Evolutionary conservation across 2,329 filamentous ascomycete genomes (phyloP).

Genomic region (Seiridium unicorne): DNA sequence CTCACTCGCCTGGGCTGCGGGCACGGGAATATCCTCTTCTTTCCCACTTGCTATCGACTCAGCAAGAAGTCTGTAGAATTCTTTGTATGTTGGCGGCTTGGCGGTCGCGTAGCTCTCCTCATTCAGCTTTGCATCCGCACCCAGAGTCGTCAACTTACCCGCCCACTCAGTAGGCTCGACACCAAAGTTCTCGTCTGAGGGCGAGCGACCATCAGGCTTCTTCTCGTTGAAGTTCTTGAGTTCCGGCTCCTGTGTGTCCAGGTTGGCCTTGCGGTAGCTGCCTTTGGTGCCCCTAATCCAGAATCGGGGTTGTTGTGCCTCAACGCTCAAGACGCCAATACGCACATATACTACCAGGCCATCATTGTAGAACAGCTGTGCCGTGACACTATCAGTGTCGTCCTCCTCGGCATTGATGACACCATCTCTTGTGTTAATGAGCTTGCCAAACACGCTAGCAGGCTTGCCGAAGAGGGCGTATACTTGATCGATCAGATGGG

Average conservation of each 20-base stretch:
- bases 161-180: slow-evolving; percentile 57
- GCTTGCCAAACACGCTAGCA: slow-evolving; percentile 62
- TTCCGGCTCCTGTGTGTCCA: slow-evolving; percentile 77
- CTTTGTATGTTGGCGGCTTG: slow-evolving; percentile 64
- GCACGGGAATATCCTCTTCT: slow-evolving; percentile 51
- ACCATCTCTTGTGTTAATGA: slow-evolving; percentile 63
- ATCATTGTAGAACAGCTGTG: slow-evolving; percentile 64
- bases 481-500: slow-evolving; percentile 74
- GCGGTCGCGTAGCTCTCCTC: slow-evolving; percentile 55
- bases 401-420: slow-evolving; percentile 34
- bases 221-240: slow-evolving; percentile 40
- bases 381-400: slow-evolving; percentile 58
- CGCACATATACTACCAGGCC: slow-evolving; percentile 68
- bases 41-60: slow-evolving; percentile 45
- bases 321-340: slow-evolving; percentile 66
- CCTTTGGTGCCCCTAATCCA: slow-evolving; percentile 76
- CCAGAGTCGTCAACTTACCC: slow-evolving; percentile 57
- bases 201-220: slow-evolving; percentile 50
- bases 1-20: slow-evolving; percentile 50
- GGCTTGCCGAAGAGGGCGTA: slow-evolving; percentile 71
- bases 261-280: slow-evolving; percentile 68
- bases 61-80: slow-evolving; percentile 61
- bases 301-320: slow-evolving; percentile 69
- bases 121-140: slow-evolving; percentile 43
- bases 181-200: slow-evolving; percentile 63